These are phyloP conservation scores for Ulmus americana DNA, from an alignment of 331 rosid genomes.

Conservation along the genomic window DNA sequence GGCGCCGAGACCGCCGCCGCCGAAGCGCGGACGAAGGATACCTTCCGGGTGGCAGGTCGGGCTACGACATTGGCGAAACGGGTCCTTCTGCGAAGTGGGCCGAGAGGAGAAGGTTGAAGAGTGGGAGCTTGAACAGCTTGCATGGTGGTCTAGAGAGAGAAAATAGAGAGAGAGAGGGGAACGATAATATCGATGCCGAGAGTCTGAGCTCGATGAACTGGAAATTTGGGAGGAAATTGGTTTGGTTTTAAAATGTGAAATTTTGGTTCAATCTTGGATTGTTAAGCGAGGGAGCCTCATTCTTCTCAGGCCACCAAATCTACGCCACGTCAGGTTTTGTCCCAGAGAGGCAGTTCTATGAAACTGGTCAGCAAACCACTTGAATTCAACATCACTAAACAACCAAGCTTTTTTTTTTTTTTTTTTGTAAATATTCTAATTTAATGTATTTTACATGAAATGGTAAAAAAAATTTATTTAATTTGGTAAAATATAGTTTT, in stretches of 20 bases:
- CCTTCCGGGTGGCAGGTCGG: slow-evolving; percentile 8
- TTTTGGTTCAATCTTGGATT: background rate
- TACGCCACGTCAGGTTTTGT: slow-evolving; percentile 16
- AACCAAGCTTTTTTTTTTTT: no score
- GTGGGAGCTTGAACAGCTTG: slow-evolving; percentile 51
- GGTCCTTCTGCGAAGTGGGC: slow-evolving; percentile 37
- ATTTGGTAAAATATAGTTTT: no score
- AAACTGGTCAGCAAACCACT: background rate
- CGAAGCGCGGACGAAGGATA: slow-evolving; percentile 42
- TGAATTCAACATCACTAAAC: no score
- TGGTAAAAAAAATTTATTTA: no score
- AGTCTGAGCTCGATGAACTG: background rate
- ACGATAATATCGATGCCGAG: slow-evolving; percentile 28
- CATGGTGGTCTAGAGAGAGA: slow-evolving; percentile 34
- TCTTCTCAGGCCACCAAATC: background rate
- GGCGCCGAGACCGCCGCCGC: slow-evolving; percentile 50
- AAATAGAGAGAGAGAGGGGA: background rate
- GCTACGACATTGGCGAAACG: slow-evolving; percentile 26
- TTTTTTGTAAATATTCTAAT: no score
- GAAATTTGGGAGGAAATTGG: background rate
- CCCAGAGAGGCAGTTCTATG: background rate
- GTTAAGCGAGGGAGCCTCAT: background rate
- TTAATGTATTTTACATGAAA: no score
- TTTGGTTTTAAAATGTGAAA: background rate
- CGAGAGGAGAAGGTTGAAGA: slow-evolving; percentile 51